Conservation (phyloP, 2,329 filamentous ascomycete species). For the Fusarium abutilonis region DNA sequence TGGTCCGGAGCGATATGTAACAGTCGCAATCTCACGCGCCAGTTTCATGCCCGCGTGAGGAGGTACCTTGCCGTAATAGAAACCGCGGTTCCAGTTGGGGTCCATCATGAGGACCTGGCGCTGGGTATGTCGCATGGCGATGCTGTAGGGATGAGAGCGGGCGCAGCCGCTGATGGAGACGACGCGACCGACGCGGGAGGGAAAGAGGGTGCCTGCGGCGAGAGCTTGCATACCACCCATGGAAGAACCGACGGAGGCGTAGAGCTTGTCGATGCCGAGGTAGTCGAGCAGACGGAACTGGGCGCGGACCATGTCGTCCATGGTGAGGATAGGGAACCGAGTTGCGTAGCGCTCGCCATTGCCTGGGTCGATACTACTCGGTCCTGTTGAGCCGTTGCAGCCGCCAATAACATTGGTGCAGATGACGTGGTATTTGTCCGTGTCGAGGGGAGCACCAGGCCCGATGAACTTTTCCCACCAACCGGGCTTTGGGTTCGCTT, state of each 20-base stretch:
- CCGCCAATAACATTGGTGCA: conserved; percentile 97
- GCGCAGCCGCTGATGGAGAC: conserved; percentile 94
- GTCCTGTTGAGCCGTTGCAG: conserved; percentile 95
- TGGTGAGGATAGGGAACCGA: conserved; percentile 91
- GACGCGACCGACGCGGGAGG: conserved; percentile 81
- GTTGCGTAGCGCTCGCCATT: conserved; percentile 92
- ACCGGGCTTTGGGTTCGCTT: conserved; percentile 83
- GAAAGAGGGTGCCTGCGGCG: conserved; percentile 84
- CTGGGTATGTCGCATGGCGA: conserved; percentile 98
- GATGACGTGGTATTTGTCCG: conserved; percentile 89
- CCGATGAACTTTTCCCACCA: conserved; percentile 99
- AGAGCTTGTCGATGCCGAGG: conserved; percentile 79
- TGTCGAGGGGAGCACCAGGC: conserved; percentile 84
- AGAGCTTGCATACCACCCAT: conserved; percentile 99
- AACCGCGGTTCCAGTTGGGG: conserved; percentile 93
- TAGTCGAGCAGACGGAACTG: conserved; percentile 89
- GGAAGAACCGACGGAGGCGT: conserved; percentile 92
- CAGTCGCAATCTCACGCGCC: conserved; percentile 94
- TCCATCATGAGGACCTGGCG: conserved; percentile 99
- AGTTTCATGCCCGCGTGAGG: conserved; percentile 98
- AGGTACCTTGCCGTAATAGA: conserved; percentile 88
- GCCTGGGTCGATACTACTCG: conserved; percentile 85
- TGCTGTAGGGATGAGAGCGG: conserved; percentile 94
- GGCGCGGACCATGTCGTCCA: conserved; percentile 97
- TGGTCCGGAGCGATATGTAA: conserved; percentile 94